Evolutionary conservation across 2,329 filamentous ascomycete species (phyloP).

Genomic region (Microdochium trichocladiopsis): DNA sequence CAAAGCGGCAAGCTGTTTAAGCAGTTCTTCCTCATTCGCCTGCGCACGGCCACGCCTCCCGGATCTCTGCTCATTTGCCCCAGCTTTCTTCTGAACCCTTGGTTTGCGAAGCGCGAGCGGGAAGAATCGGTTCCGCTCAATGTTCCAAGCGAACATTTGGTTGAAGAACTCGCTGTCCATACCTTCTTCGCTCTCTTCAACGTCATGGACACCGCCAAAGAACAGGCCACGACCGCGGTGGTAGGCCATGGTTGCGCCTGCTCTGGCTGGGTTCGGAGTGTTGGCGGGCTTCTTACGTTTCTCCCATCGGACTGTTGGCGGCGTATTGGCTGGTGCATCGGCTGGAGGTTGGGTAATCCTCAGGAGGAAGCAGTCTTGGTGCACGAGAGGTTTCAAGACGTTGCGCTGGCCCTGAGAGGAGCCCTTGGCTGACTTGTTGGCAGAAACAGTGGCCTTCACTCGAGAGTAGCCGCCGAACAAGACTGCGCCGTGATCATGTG

Average conservation of each 20-base stretch:
- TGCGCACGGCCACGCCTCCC: conserved; percentile 67
- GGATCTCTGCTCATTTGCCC: conserved; percentile 46
- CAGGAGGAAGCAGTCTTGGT: conserved; percentile 93
- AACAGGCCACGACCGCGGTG: conserved; percentile 90
- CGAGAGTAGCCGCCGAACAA: conserved; percentile 92
- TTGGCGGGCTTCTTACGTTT: conserved; percentile 89
- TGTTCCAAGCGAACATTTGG: conserved; percentile 83
- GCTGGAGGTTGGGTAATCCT: conserved; percentile 66
- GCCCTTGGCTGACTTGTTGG: conserved; percentile 58
- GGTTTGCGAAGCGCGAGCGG: conserved; percentile 70
- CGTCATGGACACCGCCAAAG: conserved; percentile 92
- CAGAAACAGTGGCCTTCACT: conserved; percentile 63
- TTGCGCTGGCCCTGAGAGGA: conserved; percentile 58
- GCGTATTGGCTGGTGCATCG: conserved; percentile 57
- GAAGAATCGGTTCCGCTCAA: conserved; percentile 94
- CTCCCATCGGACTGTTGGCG: conserved; percentile 82
- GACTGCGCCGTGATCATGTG: conserved; percentile 83
- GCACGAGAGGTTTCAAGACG: conserved; percentile 77
- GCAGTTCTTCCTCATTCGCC: conserved; percentile 84
- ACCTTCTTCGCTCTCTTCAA: conserved; percentile 85
- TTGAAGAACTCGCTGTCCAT: conserved; percentile 99
- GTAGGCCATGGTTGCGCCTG: conserved; percentile 87
- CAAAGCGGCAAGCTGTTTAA: conserved; percentile 79
- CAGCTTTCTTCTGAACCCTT: conserved; percentile 58
- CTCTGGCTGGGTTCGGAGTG: conserved; percentile 72